Conservation (phyloP, 768 basidiomycete species). For the Suillus luteus region DNA sequence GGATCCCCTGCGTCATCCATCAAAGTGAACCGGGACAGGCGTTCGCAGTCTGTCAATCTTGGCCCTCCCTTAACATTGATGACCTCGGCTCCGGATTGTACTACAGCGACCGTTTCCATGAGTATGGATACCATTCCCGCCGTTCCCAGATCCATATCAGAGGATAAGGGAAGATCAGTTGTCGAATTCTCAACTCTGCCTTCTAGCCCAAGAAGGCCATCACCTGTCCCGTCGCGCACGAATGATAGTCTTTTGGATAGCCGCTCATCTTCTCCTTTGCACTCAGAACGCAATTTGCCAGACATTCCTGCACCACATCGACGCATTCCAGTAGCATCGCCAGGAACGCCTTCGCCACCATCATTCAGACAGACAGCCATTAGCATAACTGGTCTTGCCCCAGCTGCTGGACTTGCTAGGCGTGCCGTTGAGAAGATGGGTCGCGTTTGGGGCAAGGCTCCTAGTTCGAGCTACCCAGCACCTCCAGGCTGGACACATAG, state of each 20-base stretch:
- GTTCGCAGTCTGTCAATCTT: conserved; percentile 66
- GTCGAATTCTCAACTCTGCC: conserved; percentile 41
- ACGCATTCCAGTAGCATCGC: conserved; percentile 15
- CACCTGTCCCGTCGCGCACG: conserved; percentile 25
- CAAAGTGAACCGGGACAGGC: conserved; percentile 50
- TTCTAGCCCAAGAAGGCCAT: conserved; percentile 26
- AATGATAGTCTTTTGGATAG: conserved; percentile 36
- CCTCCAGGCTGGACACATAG: conserved; percentile 44
- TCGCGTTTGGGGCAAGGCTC: conserved; percentile 54
- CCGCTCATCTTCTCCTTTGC: conserved; percentile 29
- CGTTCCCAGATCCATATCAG: conserved; percentile 29
- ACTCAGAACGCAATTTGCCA: conserved; percentile 32
- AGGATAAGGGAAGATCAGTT: conserved; percentile 39
- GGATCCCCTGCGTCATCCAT: conserved; percentile 47
- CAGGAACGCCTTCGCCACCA: conserved; percentile 25
- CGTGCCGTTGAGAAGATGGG: conserved; percentile 80
- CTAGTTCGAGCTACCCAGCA: conserved; percentile 47
- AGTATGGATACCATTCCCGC: conserved; percentile 34
- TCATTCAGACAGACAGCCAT: conserved; percentile 65
- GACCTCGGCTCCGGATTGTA: conserved; percentile 23
- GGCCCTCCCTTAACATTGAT: conserved; percentile 36
- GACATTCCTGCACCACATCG: conserved; percentile 28
- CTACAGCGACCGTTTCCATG: conserved; percentile 30
- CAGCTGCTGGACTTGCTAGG: conserved; percentile 74
- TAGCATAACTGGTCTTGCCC: conserved; percentile 71